Evolutionary conservation across 1,284 basidiomycete genomes (phyloP), one percentile per base, ranked within the genome.

Genomic region (Singerocomus rubriflavus): DNA sequence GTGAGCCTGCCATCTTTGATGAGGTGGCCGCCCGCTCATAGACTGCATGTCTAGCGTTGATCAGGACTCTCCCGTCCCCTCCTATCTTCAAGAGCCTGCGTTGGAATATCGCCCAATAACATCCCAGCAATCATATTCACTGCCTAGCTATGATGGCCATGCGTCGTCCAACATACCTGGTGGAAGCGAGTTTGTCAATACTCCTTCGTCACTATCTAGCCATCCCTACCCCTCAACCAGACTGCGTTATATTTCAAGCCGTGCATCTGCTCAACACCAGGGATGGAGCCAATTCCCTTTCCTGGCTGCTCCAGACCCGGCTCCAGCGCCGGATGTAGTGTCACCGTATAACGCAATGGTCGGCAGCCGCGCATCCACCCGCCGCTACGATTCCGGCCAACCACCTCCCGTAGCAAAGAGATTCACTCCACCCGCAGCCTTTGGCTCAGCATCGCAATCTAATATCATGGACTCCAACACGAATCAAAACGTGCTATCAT

Each of bases 181-280:
- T 14, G 53, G 38, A 45, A 48, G 43, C 33, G 37, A 45, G 44
- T 50, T 38, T 44, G 16, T 27, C 40, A 47, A 38, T 46, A 32
- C 40, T 21, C 16, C 46, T 13, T 30, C 46, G 39, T 46, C 56
- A 13, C 13, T 43, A 47, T 55, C 51, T 38, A 36, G 46, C 30
- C 52, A 66, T 14, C 52, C 51, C 14, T 55, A 55, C 56, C 46
- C 38, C 9, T 53, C 45, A 35, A 44, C 57, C 33, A 62, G 48
- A 57, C 46, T 51, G 46, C 31, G 44, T 39, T 43, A 50, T 31
- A 13, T 12, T 41, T 26, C 48, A 27, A 47, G 59, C 60, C 61
- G 40, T 8, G 21, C 48, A 11, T 44, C 17, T 25, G 27, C 38
- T 46, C 57, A 36, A 6, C 48, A 35, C 26, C 49, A 51, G 14